A percentile compares a stretch with the other conserved stretches of the same genome.
Conservation (phyloP, 768 basidiomycete species). For the Mycena albidolilacea region DNA sequence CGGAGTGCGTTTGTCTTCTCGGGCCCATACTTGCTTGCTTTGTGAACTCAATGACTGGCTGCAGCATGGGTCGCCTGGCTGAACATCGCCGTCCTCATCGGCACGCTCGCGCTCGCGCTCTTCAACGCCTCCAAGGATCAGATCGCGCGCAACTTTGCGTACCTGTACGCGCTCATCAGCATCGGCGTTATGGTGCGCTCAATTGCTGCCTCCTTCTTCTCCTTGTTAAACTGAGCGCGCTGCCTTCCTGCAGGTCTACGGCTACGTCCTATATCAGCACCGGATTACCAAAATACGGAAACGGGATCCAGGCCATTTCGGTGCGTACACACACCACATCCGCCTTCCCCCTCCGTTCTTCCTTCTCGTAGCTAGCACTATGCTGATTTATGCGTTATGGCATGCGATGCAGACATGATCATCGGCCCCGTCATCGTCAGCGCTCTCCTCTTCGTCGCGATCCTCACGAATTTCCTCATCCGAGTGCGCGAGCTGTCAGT, state of each 20-base stretch:
- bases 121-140: constrained; percentile 88
- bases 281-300: constrained; percentile 93
- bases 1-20: constrained; percentile 68
- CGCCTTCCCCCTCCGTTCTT: not conserved
- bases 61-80: constrained; percentile 95
- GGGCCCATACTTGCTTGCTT: not conserved
- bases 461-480: constrained; percentile 90
- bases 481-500: constrained; percentile 56
- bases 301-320: constrained; percentile 91
- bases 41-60: not conserved
- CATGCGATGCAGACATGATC: constrained; percentile 72
- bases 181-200: constrained; percentile 72
- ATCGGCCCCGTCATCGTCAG: constrained; percentile 89
- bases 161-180: constrained; percentile 86
- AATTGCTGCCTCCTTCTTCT: not conserved
- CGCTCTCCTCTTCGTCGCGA: constrained; percentile 85
- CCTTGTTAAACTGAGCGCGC: no score
- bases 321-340: constrained; percentile 55
- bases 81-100: constrained; percentile 86
- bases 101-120: constrained; percentile 87
- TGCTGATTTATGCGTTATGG: not conserved
- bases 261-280: constrained; percentile 87
- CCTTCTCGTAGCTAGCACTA: not conserved
- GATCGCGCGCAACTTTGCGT: constrained; percentile 83
- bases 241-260: constrained; percentile 74